Conservation (phyloP, 495 filamentous ascomycete genomes). For the Immersiella caudata region DNA sequence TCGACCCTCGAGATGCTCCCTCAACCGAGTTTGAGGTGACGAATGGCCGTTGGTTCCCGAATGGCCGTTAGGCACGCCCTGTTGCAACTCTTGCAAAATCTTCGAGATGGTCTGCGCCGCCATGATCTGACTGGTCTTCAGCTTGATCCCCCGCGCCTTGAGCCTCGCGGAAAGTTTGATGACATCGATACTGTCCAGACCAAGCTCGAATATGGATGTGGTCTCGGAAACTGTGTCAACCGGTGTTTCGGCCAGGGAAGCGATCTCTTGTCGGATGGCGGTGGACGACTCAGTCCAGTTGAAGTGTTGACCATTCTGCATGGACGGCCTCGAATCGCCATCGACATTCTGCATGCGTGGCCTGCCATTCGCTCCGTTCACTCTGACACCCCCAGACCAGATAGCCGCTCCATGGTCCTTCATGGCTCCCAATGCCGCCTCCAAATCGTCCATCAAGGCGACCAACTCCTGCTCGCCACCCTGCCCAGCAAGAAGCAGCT, state of each 20-base stretch:
- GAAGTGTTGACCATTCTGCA: constrained; percentile 34
- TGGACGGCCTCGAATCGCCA: not conserved
- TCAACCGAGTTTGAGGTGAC: not conserved
- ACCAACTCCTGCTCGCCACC: constrained; percentile 32
- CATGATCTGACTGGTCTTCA: constrained; percentile 71
- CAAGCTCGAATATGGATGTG: constrained; percentile 64
- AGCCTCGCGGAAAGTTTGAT: constrained; percentile 70
- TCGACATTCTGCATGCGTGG: no score
- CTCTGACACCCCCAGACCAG: not conserved
- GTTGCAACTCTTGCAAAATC: constrained; percentile 8
- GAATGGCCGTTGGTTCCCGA: not conserved
- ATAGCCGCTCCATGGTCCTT: not conserved
- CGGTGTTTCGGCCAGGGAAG: constrained; percentile 58
- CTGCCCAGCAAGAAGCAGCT: constrained; percentile 58
- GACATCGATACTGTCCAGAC: constrained; percentile 69
- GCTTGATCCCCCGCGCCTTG: constrained; percentile 56
- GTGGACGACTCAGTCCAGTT: constrained; percentile 56
- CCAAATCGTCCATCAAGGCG: constrained; percentile 47
- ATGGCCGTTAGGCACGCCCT: not conserved
- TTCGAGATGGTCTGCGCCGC: constrained; percentile 61
- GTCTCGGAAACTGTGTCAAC: constrained; percentile 51
- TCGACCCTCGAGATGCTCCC: not conserved
- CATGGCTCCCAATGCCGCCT: constrained; percentile 32
- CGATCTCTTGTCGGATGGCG: constrained; percentile 60
- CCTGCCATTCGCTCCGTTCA: not conserved